Conservation (phyloP, 2,329 filamentous ascomycete genomes). For the Aspergillus aculeatus region DNA sequence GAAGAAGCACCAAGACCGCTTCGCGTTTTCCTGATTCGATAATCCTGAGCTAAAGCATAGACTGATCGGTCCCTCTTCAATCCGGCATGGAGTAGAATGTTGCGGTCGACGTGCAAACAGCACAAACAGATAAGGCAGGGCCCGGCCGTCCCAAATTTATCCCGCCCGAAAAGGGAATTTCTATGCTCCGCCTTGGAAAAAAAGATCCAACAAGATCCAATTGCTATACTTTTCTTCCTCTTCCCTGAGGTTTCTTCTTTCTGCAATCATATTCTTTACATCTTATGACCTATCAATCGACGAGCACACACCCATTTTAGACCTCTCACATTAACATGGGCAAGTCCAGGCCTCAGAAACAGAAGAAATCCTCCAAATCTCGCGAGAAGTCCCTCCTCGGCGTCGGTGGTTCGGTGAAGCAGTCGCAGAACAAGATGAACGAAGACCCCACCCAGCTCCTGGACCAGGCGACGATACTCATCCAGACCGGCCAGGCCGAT, state of each 20-base stretch:
- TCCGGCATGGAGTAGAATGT: conserved; percentile 19
- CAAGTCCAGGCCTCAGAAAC: conserved; percentile 52
- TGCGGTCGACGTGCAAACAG: conserved; percentile 38
- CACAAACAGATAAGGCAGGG: conserved; percentile 38
- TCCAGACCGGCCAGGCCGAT: conserved; percentile 59
- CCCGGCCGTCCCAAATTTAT: conserved; percentile 26
- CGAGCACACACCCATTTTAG: conserved; percentile 13
- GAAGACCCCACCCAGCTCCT: conserved; percentile 57
- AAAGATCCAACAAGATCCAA: conserved; percentile 4
- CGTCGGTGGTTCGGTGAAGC: conserved; percentile 38
- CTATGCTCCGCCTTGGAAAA: conserved; percentile 12
- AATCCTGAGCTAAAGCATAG: conserved; percentile 5
- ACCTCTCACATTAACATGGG: conserved; percentile 43
- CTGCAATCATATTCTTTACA: background rate
- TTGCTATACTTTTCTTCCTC: background rate
- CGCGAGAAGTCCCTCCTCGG: conserved; percentile 46
- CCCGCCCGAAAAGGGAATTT: conserved; percentile 20
- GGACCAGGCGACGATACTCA: conserved; percentile 54
- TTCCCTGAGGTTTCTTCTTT: conserved; percentile 1
- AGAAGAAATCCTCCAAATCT: conserved; percentile 43
- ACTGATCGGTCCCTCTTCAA: conserved; percentile 13
- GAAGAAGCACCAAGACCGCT: background rate
- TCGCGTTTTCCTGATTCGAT: background rate
- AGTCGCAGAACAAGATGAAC: conserved; percentile 47
- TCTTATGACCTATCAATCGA: background rate